phyloP scores from a whole-genome alignment of 768 basidiomycete species.

The Grammothele lineata region DNA sequence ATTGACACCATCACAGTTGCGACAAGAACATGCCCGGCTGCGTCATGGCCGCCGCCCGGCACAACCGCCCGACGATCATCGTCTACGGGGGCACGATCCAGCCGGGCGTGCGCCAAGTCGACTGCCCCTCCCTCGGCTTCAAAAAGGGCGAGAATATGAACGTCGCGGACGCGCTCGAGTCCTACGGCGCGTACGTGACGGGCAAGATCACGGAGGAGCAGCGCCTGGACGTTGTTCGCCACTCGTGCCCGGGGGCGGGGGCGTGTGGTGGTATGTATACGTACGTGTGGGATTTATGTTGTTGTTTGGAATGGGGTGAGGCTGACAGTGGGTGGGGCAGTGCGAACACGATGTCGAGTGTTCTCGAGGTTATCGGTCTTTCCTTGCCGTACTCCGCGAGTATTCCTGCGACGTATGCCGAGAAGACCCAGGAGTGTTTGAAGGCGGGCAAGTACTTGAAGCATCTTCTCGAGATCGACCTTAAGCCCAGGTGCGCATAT shows the following conservation, averaged over 20 bases:
- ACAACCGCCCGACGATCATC: conserved; percentile 85
- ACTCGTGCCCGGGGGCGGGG: conserved; percentile 82
- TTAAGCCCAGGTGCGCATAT: conserved; percentile 64
- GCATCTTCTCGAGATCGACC: conserved; percentile 66
- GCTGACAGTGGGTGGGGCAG: conserved; percentile 26
- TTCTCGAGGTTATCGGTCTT: conserved; percentile 80
- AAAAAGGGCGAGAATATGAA: conserved; percentile 80
- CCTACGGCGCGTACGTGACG: conserved; percentile 73
- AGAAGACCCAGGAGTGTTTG: conserved; percentile 79
- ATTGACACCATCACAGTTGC: conserved; percentile 34
- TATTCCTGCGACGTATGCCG: conserved; percentile 69
- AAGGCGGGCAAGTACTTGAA: conserved; percentile 76
- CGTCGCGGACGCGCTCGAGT: conserved; percentile 82
- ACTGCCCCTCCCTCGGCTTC: conserved; percentile 76
- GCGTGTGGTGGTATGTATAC: conserved; percentile 90
- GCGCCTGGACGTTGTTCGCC: conserved; percentile 77
- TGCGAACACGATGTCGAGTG: conserved; percentile 88
- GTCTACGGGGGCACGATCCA: conserved; percentile 84
- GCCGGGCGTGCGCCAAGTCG: conserved; percentile 67
- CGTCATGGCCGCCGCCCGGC: conserved; percentile 79
- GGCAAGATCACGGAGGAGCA: conserved; percentile 79
- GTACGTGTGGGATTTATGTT: conserved; percentile 34
- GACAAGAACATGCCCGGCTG: conserved; percentile 95
- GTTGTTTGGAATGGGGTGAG: background rate
- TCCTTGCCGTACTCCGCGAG: conserved; percentile 81